A percentile compares a stretch with the other conserved stretches of the same genome.
Evolutionary conservation across 2,329 filamentous ascomycete genomes (phyloP).

Genomic region (Venturiaceae sp.): DNA sequence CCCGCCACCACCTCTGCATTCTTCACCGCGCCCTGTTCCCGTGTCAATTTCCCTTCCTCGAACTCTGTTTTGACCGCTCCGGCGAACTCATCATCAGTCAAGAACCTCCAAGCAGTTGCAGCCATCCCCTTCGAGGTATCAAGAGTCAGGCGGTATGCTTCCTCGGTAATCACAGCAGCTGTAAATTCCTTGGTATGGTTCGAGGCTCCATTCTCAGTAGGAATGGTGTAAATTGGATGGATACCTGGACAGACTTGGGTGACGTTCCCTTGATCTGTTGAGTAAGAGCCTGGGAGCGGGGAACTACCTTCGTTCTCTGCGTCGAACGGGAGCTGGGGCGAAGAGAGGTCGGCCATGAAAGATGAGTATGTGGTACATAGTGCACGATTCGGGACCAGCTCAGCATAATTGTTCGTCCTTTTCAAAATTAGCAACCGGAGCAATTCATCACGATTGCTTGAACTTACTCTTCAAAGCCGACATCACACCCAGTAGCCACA

Average conservation of each 20-base stretch:
- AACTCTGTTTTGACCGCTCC: conserved; percentile 13
- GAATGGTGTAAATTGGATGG: background rate
- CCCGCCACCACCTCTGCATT: too few species aligned
- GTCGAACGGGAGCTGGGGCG: background rate
- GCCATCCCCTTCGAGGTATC: conserved; percentile 38
- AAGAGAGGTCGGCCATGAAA: background rate
- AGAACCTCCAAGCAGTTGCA: conserved; percentile 13
- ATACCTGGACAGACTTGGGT: conserved; percentile 2
- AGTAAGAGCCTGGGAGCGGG: background rate
- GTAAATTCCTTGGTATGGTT: conserved; percentile 35
- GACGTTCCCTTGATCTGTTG: conserved; percentile 6
- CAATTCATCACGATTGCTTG: background rate
- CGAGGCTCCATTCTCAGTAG: conserved; percentile 23
- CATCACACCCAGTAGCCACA: conserved; percentile 22
- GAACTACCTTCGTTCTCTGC: background rate
- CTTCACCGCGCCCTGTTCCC: too few species aligned
- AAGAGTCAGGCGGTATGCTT: conserved; percentile 31
- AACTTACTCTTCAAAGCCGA: conserved; percentile 2
- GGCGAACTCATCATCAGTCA: conserved; percentile 13
- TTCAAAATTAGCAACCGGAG: background rate
- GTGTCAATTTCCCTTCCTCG: conserved; percentile 3
- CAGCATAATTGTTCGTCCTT: conserved; percentile 4
- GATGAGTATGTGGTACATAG: background rate
- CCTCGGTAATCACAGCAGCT: conserved; percentile 29
- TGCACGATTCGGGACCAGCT: background rate